phyloP scores from a whole-genome alignment of 306 rosid species.

The Crataegus laevigata region DNA sequence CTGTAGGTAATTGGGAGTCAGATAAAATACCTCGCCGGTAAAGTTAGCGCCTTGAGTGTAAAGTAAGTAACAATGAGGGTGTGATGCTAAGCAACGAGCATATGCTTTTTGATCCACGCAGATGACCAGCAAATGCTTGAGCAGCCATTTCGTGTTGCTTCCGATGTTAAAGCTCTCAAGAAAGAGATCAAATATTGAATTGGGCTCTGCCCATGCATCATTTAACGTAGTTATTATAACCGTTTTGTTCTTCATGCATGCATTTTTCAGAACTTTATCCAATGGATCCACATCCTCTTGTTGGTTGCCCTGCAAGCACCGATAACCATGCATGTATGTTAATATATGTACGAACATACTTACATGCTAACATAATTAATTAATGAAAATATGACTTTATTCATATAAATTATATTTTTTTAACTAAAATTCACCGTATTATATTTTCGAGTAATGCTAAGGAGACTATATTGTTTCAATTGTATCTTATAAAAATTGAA shows the following conservation, averaged over 20 bases:
- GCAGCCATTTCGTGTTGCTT: constrained; percentile 40
- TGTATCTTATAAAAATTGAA: too few relatives aligned
- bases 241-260: constrained; percentile 55
- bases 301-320: not conserved
- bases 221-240: constrained; percentile 73
- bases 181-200: constrained; percentile 69
- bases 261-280: constrained; percentile 33
- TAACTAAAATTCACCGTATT: too few relatives aligned
- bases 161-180: constrained; percentile 65
- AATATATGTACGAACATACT: too few relatives aligned
- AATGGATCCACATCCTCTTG: not conserved
- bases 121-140: constrained; percentile 59
- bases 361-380: too few relatives aligned
- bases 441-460: too few relatives aligned
- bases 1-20: constrained; percentile 47
- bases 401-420: too few relatives aligned
- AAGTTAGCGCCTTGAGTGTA: constrained; percentile 44
- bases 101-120: constrained; percentile 67
- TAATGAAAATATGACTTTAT: too few relatives aligned
- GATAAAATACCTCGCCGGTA: constrained; percentile 51
- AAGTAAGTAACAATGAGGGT: constrained; percentile 55
- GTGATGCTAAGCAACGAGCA: constrained; percentile 48
- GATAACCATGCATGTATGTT: too few relatives aligned
- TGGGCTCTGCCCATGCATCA: constrained; percentile 84
- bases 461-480: too few relatives aligned